Conservation (phyloP, 208 protist genomes). For the Acanthamoeba triangularis region DNA sequence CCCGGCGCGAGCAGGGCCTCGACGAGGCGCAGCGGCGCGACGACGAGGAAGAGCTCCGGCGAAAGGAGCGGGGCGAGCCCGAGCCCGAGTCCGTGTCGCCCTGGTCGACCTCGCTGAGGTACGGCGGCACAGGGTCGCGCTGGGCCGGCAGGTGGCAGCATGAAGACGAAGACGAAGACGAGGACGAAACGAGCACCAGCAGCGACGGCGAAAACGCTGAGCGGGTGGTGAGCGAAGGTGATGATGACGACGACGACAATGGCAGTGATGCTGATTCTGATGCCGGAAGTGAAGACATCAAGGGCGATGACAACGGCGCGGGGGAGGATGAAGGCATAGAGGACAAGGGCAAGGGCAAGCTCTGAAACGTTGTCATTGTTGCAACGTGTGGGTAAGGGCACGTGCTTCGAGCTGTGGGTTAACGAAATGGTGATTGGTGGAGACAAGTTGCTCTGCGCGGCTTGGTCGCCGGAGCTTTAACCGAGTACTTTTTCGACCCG, state of each 20-base stretch:
- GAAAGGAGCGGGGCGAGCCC: neutral
- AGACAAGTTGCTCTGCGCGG: too few relatives aligned
- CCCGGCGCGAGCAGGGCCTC: conserved; percentile 12
- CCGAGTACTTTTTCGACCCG: too few relatives aligned
- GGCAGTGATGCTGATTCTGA: neutral
- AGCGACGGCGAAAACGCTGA: neutral
- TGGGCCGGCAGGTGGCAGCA: neutral
- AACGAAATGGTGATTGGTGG: too few relatives aligned
- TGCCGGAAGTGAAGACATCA: too few relatives aligned
- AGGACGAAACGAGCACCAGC: neutral
- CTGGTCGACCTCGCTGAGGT: neutral
- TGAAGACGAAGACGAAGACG: conserved; percentile 21
- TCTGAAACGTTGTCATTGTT: too few relatives aligned
- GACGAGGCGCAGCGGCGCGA: conserved; percentile 44
- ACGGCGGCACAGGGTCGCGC: neutral
- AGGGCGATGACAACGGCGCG: neutral
- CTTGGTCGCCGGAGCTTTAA: too few relatives aligned
- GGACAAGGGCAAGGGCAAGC: neutral
- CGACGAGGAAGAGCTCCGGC: neutral
- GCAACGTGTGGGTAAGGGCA: too few relatives aligned
- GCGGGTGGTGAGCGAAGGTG: neutral
- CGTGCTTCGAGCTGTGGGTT: too few relatives aligned
- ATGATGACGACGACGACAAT: conserved; percentile 15
- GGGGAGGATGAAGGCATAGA: neutral
- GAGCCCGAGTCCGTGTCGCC: neutral